Conservation (phyloP, 2,329 filamentous ascomycete genomes). For the Fonsecaea erecta region DNA sequence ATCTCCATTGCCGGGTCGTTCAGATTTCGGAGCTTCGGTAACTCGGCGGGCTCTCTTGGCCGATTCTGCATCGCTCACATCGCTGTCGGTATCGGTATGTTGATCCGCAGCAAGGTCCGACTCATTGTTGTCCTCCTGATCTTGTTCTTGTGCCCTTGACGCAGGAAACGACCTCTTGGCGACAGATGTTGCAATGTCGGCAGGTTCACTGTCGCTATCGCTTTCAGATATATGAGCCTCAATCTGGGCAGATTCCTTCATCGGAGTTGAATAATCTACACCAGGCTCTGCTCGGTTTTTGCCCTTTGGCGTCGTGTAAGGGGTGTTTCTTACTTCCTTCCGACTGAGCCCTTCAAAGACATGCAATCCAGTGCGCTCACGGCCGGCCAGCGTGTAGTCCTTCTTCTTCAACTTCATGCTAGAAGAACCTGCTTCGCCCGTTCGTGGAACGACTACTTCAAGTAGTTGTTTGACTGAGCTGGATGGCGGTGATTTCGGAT, state of each 20-base stretch:
- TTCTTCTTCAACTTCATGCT: slow-evolving; percentile 6
- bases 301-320: slow-evolving; percentile 28
- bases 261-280: slow-evolving; percentile 26
- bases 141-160: neutral
- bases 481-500: slow-evolving; percentile 17
- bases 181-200: slow-evolving; percentile 30
- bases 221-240: neutral
- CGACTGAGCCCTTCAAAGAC: neutral
- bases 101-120: slow-evolving; percentile 14
- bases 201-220: slow-evolving; percentile 13
- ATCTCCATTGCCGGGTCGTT: neutral
- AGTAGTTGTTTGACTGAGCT: slow-evolving; percentile 7
- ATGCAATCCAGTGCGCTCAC: neutral
- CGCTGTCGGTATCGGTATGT: neutral
- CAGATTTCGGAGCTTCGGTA: slow-evolving; percentile 1
- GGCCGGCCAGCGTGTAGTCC: neutral
- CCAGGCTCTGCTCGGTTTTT: slow-evolving; percentile 31
- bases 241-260: slow-evolving; percentile 2
- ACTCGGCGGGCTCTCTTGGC: neutral
- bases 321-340: slow-evolving; percentile 15
- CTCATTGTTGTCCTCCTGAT: slow-evolving; percentile 15
- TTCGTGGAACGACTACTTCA: slow-evolving; percentile 27
- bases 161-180: slow-evolving; percentile 26
- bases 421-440: slow-evolving; percentile 22
- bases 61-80: slow-evolving; percentile 5